A percentile compares a stretch with the other conserved stretches of the same genome.
Conservation (phyloP, 2,329 filamentous ascomycete genomes). For the Teratosphaeria epicoccoides region DNA sequence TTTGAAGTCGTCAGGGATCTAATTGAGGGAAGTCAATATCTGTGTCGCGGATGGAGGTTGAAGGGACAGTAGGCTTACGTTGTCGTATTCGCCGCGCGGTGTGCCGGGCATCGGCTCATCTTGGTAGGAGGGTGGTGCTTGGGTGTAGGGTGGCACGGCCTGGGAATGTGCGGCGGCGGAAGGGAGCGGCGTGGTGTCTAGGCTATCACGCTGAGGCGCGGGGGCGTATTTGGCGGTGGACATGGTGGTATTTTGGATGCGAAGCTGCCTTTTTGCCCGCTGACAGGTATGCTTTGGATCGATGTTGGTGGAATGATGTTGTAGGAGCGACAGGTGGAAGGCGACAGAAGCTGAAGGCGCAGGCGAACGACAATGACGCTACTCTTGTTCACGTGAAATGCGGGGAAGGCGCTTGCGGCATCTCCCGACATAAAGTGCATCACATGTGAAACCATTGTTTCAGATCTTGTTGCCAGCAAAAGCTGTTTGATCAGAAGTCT, state of each 20-base stretch:
- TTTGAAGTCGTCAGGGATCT: conserved; percentile 96
- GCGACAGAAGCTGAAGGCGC: conserved; percentile 1
- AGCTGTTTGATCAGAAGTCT: background rate
- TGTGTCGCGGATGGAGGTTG: too few relatives aligned
- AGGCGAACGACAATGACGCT: background rate
- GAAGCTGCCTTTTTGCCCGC: too few relatives aligned
- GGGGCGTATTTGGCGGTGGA: conserved; percentile 61
- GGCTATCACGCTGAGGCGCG: conserved; percentile 76
- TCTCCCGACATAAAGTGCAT: background rate
- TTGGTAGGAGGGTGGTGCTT: conserved; percentile 67
- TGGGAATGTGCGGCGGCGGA: conserved; percentile 72
- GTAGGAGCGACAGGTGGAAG: background rate
- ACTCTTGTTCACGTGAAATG: background rate
- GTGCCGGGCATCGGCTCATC: conserved; percentile 58
- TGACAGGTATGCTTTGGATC: too few relatives aligned
- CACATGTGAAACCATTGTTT: background rate
- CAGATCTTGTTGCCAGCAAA: background rate
- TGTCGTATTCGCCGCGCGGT: conserved; percentile 73
- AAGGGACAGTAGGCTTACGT: too few relatives aligned
- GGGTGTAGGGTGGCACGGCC: conserved; percentile 45
- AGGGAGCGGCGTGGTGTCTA: conserved; percentile 65
- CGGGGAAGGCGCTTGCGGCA: background rate
- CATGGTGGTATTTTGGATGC: too few relatives aligned
- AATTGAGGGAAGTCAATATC: too few relatives aligned
- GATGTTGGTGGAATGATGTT: background rate